A percentile compares a stretch with the other conserved stretches of the same genome.
Evolutionary conservation across 495 filamentous ascomycete genomes (phyloP).

Genomic region (Amniculicola lignicola): DNA sequence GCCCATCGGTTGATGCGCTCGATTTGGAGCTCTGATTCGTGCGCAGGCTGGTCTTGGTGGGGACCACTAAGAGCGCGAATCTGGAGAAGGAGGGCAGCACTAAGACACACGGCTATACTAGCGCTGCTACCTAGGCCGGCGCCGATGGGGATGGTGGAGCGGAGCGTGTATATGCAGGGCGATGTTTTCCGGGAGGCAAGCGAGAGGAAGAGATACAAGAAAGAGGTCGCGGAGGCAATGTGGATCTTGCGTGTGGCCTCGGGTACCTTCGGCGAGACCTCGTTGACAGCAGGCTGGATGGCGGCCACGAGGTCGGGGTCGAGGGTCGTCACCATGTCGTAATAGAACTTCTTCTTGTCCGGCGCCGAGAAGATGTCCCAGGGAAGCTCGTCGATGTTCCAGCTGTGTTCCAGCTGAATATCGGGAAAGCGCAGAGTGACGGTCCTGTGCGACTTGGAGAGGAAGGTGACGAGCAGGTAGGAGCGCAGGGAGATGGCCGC

Average conservation of each 20-base stretch:
- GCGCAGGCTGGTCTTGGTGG: slow-evolving; percentile 78
- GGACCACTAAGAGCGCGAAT: slow-evolving; percentile 82
- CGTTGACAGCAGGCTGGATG: slow-evolving; percentile 68
- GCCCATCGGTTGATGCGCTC: slow-evolving; percentile 97
- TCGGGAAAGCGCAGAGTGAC: slow-evolving; percentile 86
- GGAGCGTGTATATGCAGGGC: slow-evolving; percentile 82
- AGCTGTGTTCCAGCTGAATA: slow-evolving; percentile 78
- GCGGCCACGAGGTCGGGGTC: slow-evolving; percentile 76
- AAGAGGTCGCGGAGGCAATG: slow-evolving; percentile 71
- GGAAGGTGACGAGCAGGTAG: slow-evolving; percentile 88
- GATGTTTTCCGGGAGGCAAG: slow-evolving; percentile 73
- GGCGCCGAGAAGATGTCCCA: slow-evolving; percentile 77
- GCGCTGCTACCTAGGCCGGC: slow-evolving; percentile 91
- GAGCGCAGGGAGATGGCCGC: slow-evolving; percentile 91
- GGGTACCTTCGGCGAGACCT: slow-evolving; percentile 62
- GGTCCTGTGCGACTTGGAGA: slow-evolving; percentile 79
- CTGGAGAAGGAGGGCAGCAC: slow-evolving; percentile 80
- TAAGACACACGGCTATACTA: slow-evolving; percentile 86
- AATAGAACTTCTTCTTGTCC: slow-evolving; percentile 87
- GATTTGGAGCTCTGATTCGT: slow-evolving; percentile 77
- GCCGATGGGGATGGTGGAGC: slow-evolving; percentile 89
- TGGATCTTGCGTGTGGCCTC: slow-evolving; percentile 72
- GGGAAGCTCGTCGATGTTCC: slow-evolving; percentile 85
- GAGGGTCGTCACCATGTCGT: slow-evolving; percentile 77
- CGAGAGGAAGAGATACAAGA: slow-evolving; percentile 90